A percentile compares a stretch with the other conserved stretches of the same genome.
phyloP scores from a whole-genome alignment of 2,329 filamentous ascomycete species.

The Diaporthe destruens region DNA sequence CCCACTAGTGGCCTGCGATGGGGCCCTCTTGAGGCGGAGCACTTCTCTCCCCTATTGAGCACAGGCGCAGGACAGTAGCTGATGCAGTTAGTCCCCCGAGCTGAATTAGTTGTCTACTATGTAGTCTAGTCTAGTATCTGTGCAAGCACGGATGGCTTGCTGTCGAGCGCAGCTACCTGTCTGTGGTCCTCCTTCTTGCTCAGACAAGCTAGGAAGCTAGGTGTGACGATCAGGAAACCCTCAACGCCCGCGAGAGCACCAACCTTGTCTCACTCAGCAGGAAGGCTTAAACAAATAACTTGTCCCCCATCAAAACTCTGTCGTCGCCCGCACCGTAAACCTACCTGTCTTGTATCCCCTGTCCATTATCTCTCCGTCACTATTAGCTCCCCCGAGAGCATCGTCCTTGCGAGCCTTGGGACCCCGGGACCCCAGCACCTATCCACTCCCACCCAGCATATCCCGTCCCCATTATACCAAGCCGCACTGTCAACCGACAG shows the following conservation, averaged over 20 bases:
- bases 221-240: background rate
- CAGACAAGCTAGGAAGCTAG: conserved; percentile 7
- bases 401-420: background rate
- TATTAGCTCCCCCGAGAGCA: conserved; percentile 1
- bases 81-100: background rate
- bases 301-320: background rate
- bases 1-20: conserved; percentile 3
- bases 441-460: background rate
- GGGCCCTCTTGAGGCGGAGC: conserved; percentile 15
- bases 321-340: background rate
- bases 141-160: background rate
- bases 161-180: conserved; percentile 21
- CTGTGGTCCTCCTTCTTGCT: conserved; percentile 5
- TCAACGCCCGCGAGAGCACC: background rate
- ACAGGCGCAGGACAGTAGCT: background rate
- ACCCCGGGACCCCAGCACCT: conserved; percentile 4
- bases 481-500: conserved; percentile 22
- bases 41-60: conserved; percentile 14
- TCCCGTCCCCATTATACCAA: conserved; percentile 9
- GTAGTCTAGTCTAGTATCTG: no score
- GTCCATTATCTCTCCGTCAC: background rate
- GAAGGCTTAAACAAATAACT: conserved; percentile 9
- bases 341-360: conserved; percentile 15
- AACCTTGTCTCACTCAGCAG: conserved; percentile 30
- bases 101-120: conserved; percentile 12